Base-by-base conservation (phyloP, 2,329 filamentous ascomycete genomes). In the Penicillium fuscoglaucum region DNA sequence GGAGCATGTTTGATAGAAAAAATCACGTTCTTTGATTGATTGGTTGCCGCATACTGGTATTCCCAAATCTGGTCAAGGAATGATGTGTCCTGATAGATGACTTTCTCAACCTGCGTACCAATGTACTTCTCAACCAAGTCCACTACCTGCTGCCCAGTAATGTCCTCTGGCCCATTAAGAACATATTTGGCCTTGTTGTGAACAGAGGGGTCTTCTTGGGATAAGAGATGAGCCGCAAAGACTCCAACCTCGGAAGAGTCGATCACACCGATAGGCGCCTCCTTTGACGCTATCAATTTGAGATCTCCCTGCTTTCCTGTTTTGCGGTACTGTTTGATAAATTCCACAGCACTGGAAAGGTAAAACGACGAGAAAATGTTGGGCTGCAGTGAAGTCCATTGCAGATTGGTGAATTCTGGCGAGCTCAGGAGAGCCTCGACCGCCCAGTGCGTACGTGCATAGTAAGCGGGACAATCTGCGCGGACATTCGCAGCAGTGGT, bases 351-450 rank as follows among this genome's bases (percentile, higher is more conserved):
- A 2, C 66, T 1, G 1, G 28, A 24, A 0, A 79, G 57, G 21
- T 58, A 63, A 1, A 70, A 61, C 48, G 29, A 44, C 10, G 58
- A 35, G 48, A 76, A 77, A 4, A 66, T 2, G 24, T 79, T 79
- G 0, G 76, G 70, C 61, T 76, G 76, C 6, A 80, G 66, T 0
- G 76, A 79, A 0, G 75, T 76, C 74, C 74, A 79, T 12, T 69
- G 67, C 45, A 80, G 55, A 3, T 31, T 19, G 9, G 55, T 43
- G 49, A 78, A 79, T 51, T 76, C 74, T 0, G 72, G 69, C 33
- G 74, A 69, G 52, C 60, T 56, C 4, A 79, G 67, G 41, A 79
- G 53, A 6, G 65, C 21, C 61, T 80, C 77, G 19, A 80, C 73
- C 0, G 78, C 78, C 76, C 76, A 79, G 48, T 80, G 76, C 0